phyloP scores from a whole-genome alignment of 352 stramenopile species.

The Aphanomyces cochlioides region DNA sequence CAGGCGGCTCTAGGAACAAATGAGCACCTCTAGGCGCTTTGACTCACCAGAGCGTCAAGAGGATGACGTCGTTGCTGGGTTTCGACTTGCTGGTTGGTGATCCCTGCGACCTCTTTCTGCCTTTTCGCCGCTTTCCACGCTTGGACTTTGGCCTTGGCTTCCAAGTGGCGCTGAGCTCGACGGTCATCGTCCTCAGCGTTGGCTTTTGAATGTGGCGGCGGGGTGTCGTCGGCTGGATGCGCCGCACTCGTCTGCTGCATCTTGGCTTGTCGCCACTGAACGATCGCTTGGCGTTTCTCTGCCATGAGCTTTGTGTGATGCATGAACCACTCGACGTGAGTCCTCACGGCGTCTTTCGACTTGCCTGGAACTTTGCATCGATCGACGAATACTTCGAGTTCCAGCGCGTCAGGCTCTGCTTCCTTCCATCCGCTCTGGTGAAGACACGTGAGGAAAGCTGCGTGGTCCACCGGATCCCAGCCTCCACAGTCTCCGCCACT shows the following conservation, averaged over 20 bases:
- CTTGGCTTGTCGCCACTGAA: slow-evolving; percentile 44
- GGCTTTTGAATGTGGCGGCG: too few species aligned
- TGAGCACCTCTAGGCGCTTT: background rate
- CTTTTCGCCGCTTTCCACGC: slow-evolving; percentile 36
- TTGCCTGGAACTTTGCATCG: slow-evolving; percentile 30
- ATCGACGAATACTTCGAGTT: slow-evolving; percentile 1
- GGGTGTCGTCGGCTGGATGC: background rate
- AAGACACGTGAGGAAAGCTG: slow-evolving; percentile 17
- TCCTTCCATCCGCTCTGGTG: slow-evolving; percentile 4
- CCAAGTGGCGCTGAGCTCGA: background rate
- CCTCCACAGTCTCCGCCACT: slow-evolving; percentile 18
- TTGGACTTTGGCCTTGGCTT: background rate
- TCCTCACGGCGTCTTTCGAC: slow-evolving; percentile 48
- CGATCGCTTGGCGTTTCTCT: slow-evolving; percentile 58
- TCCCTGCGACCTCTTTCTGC: slow-evolving; percentile 19
- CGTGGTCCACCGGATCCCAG: slow-evolving; percentile 23
- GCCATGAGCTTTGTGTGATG: slow-evolving; percentile 47
- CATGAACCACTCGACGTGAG: slow-evolving; percentile 69
- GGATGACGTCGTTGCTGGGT: slow-evolving; percentile 30
- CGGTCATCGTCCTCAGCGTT: too few species aligned
- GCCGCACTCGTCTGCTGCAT: slow-evolving; percentile 39
- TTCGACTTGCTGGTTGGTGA: too few species aligned
- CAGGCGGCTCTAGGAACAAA: slow-evolving; percentile 44
- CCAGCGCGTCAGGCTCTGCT: slow-evolving; percentile 1
- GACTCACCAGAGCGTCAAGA: slow-evolving; percentile 10